A percentile compares a stretch with the other conserved stretches of the same genome.
Conservation (phyloP, 1,284 basidiomycete genomes). For the Hemileia vastatrix region DNA sequence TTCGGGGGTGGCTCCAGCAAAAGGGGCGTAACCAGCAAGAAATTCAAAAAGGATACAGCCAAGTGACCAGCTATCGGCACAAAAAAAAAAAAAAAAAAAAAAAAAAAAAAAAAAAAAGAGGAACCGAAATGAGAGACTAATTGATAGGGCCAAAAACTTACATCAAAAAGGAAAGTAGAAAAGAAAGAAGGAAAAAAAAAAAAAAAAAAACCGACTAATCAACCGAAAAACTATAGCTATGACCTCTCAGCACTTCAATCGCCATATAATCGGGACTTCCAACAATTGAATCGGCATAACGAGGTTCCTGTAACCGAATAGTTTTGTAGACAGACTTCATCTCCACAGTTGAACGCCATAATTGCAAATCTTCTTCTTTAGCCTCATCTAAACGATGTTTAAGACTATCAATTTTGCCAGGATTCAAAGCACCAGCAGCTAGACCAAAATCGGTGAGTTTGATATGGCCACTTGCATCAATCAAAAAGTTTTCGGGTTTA, state of each 20-base stretch:
- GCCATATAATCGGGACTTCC: constrained; percentile 86
- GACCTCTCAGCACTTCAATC: constrained; percentile 27
- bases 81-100: constrained; percentile 61
- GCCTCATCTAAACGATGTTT: constrained; percentile 91
- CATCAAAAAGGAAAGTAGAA: constrained; percentile 22
- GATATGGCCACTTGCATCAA: constrained; percentile 90
- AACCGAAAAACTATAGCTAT: constrained; percentile 22
- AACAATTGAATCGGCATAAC: constrained; percentile 95
- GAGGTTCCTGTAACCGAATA: constrained; percentile 78
- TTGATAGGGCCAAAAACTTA: too few species aligned
- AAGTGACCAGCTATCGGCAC: constrained; percentile 96
- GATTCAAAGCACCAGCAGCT: constrained; percentile 91
- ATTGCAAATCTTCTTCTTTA: constrained; percentile 72
- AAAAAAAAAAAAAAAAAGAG: neutral
- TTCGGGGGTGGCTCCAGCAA: constrained; percentile 87
- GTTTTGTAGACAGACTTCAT: constrained; percentile 89
- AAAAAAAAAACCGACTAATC: constrained; percentile 17
- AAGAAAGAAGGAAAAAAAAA: neutral
- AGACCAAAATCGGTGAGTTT: constrained; percentile 98
- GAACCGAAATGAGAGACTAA: neutral
- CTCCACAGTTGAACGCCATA: constrained; percentile 87
- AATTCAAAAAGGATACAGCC: constrained; percentile 88
- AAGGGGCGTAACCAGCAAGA: constrained; percentile 76
- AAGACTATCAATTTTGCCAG: constrained; percentile 85
- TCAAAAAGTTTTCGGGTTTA: constrained; percentile 76